Base-by-base conservation (phyloP, 441 rosid genomes). In the Breynia disticha region DNA sequence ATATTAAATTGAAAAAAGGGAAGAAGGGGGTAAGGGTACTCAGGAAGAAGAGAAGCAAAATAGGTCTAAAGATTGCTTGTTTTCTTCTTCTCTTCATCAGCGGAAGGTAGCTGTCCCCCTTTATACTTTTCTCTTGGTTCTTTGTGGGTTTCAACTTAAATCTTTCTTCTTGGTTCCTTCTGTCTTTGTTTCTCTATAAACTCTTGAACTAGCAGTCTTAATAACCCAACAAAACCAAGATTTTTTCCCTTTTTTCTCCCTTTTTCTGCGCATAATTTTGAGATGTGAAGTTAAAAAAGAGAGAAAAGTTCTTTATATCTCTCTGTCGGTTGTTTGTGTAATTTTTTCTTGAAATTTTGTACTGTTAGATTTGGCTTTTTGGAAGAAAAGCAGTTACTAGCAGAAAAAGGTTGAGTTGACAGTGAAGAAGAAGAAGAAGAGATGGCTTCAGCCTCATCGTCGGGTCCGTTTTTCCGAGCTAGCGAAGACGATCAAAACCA, bases 401-500 rank as follows among this genome's bases (percentile, higher is more conserved):
- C 35, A 24, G 32, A 24, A 24, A 24, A 24, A 7, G 32, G 32
- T 24, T 24, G 32, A 24, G 32, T 24, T 24, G 32, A 24, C 32
- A 24, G 32, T 28, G 20, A 45, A 51, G 56, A 44, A 50, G 21
- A 39, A 47, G 19, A 46, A 19, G 16, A 22, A 2, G 65, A 76
- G 67, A 80, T 85, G 96, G 87, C 85, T 37, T 74, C 88, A 47
- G 79, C 96, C 22, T 83, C 96, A 43, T 79, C 95, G 1, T 76
- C 88, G 4, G 79, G 71, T 24, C 76, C 87, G 19, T 88, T 85
- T 71, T 85, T 82, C 60, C 85, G 90, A 61, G 72, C 48, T 46
- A 78, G 78, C 52, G 88, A 79, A 53, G 94, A 79, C 38, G 80
- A 78, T 62, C 88, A 72, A 52, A 63, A 79, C 62, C 82, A 71